Evolutionary conservation across 1,139 yeast genomes (phyloP).

Genomic region (Meyerozyma carpophila): DNA sequence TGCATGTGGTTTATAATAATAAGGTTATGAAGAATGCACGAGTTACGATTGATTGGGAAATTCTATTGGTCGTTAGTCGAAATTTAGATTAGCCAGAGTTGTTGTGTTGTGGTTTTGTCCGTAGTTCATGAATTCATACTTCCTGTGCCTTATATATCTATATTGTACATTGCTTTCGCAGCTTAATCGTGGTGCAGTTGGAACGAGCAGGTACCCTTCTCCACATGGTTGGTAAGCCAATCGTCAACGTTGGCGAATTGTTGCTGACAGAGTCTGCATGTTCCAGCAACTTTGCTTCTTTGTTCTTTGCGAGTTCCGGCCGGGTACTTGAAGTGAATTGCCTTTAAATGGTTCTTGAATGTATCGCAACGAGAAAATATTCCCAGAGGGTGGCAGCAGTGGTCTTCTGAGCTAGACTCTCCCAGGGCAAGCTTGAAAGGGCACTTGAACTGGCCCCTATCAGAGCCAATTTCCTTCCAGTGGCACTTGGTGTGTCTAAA

Average conservation of each 20-base stretch:
- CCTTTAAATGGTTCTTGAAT: slow-evolving; percentile 83
- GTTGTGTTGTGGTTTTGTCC: no score
- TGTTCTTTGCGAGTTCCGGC: slow-evolving; percentile 79
- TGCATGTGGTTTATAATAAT: no score
- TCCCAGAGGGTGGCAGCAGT: slow-evolving; percentile 75
- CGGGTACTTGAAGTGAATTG: slow-evolving; percentile 87
- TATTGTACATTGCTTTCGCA: neutral
- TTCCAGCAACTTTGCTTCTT: slow-evolving; percentile 61
- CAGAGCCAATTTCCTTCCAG: slow-evolving; percentile 59
- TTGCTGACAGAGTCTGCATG: slow-evolving; percentile 70
- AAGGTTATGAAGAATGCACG: no score
- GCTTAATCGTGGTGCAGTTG: slow-evolving; percentile 4
- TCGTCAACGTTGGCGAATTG: slow-evolving; percentile 65
- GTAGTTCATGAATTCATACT: neutral
- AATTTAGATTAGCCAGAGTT: no score
- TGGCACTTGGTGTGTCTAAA: slow-evolving; percentile 82
- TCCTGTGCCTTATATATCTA: neutral
- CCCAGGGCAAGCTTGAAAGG: slow-evolving; percentile 29
- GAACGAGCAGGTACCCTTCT: slow-evolving; percentile 46
- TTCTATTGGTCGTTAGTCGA: no score
- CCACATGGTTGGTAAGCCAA: slow-evolving; percentile 76
- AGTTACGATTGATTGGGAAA: no score
- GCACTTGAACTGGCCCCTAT: slow-evolving; percentile 43
- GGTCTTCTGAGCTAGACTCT: slow-evolving; percentile 19
- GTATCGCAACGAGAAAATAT: slow-evolving; percentile 87